Conservation (phyloP, 192 early-diverging fungal genomes). For the Linnemannia exigua region DNA sequence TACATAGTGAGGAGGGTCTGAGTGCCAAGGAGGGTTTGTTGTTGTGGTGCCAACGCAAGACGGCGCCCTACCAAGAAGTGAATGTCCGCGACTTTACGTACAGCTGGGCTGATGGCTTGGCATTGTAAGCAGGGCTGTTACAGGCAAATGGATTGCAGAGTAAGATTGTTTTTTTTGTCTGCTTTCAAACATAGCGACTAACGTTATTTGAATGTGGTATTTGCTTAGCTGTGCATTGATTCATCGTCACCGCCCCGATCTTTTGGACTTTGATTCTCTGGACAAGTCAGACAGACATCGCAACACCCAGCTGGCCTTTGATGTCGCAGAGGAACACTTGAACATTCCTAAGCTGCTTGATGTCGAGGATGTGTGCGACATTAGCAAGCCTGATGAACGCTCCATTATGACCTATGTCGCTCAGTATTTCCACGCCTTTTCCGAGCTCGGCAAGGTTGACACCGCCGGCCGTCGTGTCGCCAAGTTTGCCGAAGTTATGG, state of each 20-base stretch:
- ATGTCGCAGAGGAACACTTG: conserved; percentile 91
- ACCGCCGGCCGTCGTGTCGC: conserved; percentile 92
- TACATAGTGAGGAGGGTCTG: conserved; percentile 88
- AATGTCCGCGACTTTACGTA: conserved; percentile 92
- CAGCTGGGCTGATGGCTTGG: conserved; percentile 95
- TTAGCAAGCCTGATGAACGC: conserved; percentile 93
- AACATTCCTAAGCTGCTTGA: conserved; percentile 94
- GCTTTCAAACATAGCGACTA: background rate
- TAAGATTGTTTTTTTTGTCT: no score
- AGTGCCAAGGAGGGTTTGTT: conserved; percentile 97
- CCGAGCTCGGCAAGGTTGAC: conserved; percentile 87
- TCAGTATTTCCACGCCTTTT: conserved; percentile 98
- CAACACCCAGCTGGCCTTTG: conserved; percentile 95
- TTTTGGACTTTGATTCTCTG: conserved; percentile 89
- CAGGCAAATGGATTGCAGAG: no score
- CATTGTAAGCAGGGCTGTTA: conserved; percentile 87
- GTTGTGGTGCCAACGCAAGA: conserved; percentile 97
- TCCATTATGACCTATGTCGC: conserved; percentile 99
- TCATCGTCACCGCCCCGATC: conserved; percentile 96
- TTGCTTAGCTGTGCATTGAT: conserved; percentile 88
- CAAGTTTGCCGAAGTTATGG: conserved; percentile 92
- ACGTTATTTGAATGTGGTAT: background rate
- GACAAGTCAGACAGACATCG: conserved; percentile 87
- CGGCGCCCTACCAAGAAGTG: conserved; percentile 91
- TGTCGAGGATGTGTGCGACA: conserved; percentile 97